Conservation (phyloP, 441 rosid species). For the Sinapis alba region DNA sequence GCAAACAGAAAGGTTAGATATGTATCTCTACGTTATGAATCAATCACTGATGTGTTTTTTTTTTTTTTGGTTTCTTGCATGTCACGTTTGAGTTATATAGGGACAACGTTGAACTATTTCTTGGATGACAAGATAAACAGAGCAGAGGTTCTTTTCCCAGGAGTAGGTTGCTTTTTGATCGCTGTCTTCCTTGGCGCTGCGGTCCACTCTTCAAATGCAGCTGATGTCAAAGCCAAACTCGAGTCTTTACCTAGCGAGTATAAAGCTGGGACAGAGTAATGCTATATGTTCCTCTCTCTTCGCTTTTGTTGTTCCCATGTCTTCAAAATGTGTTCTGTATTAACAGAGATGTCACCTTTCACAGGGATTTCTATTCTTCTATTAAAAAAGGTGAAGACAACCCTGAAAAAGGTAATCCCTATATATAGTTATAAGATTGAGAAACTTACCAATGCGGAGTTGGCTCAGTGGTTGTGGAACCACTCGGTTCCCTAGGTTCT, state of each 20-base stretch:
- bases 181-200: constrained; percentile 85
- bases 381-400: constrained; percentile 27
- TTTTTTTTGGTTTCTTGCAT: background rate
- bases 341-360: background rate
- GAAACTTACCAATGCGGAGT: too few relatives aligned
- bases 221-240: constrained; percentile 68
- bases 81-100: background rate
- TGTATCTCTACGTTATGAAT: background rate
- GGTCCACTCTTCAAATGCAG: constrained; percentile 76
- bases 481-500: too few relatives aligned
- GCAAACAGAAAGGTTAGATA: background rate
- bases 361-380: constrained; percentile 37
- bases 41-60: background rate
- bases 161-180: constrained; percentile 80
- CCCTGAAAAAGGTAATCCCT: constrained; percentile 39
- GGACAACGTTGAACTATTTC: background rate
- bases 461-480: too few relatives aligned
- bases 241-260: constrained; percentile 38
- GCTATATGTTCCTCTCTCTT: background rate
- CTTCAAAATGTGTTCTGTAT: constrained; percentile 1
- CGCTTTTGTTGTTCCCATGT: background rate
- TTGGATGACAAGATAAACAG: constrained; percentile 1
- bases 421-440: background rate
- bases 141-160: constrained; percentile 68
- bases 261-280: constrained; percentile 41